These are phyloP conservation scores for Sisymbrium altissimum DNA, from an alignment of 345 rosid species.

Conservation along the genomic window DNA sequence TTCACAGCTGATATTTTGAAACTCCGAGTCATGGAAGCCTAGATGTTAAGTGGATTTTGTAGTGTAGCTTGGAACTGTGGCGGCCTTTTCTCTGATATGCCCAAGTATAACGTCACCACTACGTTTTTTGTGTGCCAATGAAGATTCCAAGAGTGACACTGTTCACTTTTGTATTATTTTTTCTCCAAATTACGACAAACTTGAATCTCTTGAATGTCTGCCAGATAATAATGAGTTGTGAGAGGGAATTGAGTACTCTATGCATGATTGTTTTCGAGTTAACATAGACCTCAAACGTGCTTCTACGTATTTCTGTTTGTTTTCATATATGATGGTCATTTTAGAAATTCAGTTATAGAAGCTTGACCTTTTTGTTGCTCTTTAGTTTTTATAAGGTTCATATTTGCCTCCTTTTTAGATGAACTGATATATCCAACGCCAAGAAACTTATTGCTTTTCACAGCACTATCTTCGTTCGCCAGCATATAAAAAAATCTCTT, in stretches of 20 bases:
- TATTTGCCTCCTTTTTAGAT: not conserved
- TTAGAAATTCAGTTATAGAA: not conserved
- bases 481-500: not conserved
- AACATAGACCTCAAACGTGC: not conserved
- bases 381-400: not conserved
- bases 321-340: not conserved
- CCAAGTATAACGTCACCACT: not conserved
- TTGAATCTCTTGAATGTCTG: not conserved
- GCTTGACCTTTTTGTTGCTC: not conserved
- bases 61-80: not conserved
- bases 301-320: not conserved
- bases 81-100: not conserved
- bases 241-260: not conserved
- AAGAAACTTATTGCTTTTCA: not conserved
- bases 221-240: not conserved
- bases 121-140: not conserved
- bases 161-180: not conserved
- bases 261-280: not conserved
- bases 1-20: not conserved
- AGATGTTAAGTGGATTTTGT: not conserved
- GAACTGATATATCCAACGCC: not conserved
- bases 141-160: not conserved
- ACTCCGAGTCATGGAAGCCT: not conserved
- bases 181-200: not conserved
- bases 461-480: not conserved